These are phyloP conservation scores for Penicillium salamii DNA, from an alignment of 495 filamentous ascomycete genomes.

Conservation along the genomic window DNA sequence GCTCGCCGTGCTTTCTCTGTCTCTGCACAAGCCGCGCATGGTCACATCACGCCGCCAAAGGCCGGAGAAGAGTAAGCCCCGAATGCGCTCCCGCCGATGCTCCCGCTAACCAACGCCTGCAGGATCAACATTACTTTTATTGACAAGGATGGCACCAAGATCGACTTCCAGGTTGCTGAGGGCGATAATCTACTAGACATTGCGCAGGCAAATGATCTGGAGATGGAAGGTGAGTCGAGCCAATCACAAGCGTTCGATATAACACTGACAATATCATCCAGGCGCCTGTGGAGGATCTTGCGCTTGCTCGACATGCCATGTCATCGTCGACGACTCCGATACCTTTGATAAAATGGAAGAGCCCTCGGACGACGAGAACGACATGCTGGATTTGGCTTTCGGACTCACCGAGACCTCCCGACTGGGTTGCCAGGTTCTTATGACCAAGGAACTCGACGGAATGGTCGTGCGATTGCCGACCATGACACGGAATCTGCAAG, in stretches of 20 bases:
- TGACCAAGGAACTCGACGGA: conserved; percentile 87
- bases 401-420: conserved; percentile 93
- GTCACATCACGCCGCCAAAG: conserved; percentile 78
- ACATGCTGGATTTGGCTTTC: conserved; percentile 97
- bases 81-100: background rate
- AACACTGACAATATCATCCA: conserved; percentile 18
- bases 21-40: conserved; percentile 60
- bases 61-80: conserved; percentile 85
- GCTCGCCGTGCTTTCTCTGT: conserved; percentile 62
- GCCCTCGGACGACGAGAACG: conserved; percentile 95
- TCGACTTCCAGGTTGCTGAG: conserved; percentile 73
- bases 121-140: conserved; percentile 91
- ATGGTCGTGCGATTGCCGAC: conserved; percentile 77
- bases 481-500: conserved; percentile 96
- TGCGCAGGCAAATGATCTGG: conserved; percentile 88
- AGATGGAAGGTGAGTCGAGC: conserved; percentile 80
- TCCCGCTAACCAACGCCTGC: background rate
- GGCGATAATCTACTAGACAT: conserved; percentile 94
- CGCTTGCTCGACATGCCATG: conserved; percentile 96
- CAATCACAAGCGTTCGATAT: background rate
- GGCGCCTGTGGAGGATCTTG: conserved; percentile 94
- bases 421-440: conserved; percentile 91
- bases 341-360: conserved; percentile 91
- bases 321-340: conserved; percentile 80
- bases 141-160: conserved; percentile 80